These are phyloP conservation scores for Stachybotrys echinatus DNA, from an alignment of 2,329 filamentous ascomycete species.

Conservation along the genomic window DNA sequence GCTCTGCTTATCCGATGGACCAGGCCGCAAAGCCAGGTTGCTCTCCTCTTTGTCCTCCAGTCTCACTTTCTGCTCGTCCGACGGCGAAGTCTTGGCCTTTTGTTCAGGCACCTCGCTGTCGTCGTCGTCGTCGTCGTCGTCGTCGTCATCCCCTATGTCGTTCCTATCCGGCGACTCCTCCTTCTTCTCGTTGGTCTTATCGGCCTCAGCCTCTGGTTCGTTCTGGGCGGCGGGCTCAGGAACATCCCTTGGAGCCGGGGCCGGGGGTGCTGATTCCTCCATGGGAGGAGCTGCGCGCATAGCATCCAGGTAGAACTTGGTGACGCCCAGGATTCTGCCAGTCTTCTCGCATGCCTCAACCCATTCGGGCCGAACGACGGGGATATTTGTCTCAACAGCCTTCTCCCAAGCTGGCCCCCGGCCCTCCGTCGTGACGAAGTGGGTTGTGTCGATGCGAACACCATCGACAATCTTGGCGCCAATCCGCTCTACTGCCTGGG, in stretches of 20 bases:
- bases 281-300: slow-evolving; percentile 39
- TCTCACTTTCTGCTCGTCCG: slow-evolving; percentile 51
- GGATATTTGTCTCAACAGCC: slow-evolving; percentile 95
- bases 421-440: slow-evolving; percentile 95
- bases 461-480: slow-evolving; percentile 87
- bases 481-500: slow-evolving; percentile 75
- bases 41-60: slow-evolving; percentile 51
- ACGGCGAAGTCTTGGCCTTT: slow-evolving; percentile 24
- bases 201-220: slow-evolving; percentile 14
- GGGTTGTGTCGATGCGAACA: slow-evolving; percentile 94
- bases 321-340: slow-evolving; percentile 86
- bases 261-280: slow-evolving; percentile 26
- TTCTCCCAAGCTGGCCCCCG: slow-evolving; percentile 90
- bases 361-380: slow-evolving; percentile 95
- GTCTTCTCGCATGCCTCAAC: slow-evolving; percentile 92
- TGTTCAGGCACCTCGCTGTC: slow-evolving; percentile 26
- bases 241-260: slow-evolving; percentile 28
- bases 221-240: slow-evolving; percentile 15
- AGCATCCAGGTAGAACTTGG: slow-evolving; percentile 93
- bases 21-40: slow-evolving; percentile 44
- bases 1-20: slow-evolving; percentile 18
- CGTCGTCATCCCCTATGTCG: slow-evolving; percentile 13
- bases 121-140: slow-evolving; percentile 17
- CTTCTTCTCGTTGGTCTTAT: slow-evolving; percentile 19
- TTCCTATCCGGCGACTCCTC: slow-evolving; percentile 21